phyloP scores from a whole-genome alignment of 768 basidiomycete species.

The Rhodotorula sphaerocarpa region DNA sequence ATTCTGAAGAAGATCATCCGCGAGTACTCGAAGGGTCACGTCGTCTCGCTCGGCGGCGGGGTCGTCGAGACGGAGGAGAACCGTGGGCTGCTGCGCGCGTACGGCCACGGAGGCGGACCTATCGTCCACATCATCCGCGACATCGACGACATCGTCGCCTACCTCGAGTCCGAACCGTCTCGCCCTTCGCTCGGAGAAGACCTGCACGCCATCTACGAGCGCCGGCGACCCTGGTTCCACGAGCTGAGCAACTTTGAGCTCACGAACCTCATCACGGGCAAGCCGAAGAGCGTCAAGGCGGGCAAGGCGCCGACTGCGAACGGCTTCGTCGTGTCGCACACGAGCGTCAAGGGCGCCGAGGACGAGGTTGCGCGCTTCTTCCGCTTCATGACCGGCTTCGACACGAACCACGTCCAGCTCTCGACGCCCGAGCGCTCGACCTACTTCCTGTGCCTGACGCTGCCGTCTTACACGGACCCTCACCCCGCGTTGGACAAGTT shows the following conservation, averaged over 20 bases:
- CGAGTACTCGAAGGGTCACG: conserved; percentile 53
- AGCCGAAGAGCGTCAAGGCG: conserved; percentile 21
- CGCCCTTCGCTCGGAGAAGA: conserved; percentile 85
- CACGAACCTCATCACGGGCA: conserved; percentile 56
- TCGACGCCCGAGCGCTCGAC: conserved; percentile 53
- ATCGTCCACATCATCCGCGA: conserved; percentile 80
- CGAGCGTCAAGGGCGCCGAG: conserved; percentile 35
- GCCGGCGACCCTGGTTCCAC: conserved; percentile 77
- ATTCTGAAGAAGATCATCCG: conserved; percentile 61
- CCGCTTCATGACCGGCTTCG: conserved; percentile 67
- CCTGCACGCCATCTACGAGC: conserved; percentile 68
- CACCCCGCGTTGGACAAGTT: conserved; percentile 57
- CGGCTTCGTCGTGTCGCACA: conserved; percentile 28
- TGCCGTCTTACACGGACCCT: conserved; percentile 51
- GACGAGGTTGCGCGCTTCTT: conserved; percentile 77
- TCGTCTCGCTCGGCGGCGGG: conserved; percentile 88
- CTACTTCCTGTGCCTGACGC: conserved; percentile 86
- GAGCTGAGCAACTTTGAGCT: conserved; percentile 77
- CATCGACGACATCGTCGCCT: conserved; percentile 61
- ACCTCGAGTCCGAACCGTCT: conserved; percentile 63
- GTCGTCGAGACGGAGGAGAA: conserved; percentile 78
- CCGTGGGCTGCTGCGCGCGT: conserved; percentile 58
- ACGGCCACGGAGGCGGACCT: conserved; percentile 43
- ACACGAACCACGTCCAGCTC: conserved; percentile 51
- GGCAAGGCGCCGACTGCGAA: conserved; percentile 22